Conservation (phyloP, 306 rosid species). For the barrel medic (Medicago truncatula) region DNA sequence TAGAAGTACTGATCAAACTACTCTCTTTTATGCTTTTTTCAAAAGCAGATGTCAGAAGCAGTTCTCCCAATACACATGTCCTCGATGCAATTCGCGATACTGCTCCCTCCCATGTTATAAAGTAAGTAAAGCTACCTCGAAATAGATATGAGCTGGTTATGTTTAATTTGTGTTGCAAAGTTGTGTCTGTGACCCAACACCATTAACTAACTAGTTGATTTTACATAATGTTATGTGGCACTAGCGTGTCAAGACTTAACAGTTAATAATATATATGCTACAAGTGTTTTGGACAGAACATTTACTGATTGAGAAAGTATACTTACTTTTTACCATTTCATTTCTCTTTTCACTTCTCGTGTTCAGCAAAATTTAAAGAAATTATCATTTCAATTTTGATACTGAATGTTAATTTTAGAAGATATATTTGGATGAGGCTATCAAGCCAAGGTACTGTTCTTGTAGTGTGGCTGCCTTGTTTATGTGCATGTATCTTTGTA, state of each 20-base stretch:
- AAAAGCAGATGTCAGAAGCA: slow-evolving; percentile 84
- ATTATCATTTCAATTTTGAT: slow-evolving; percentile 21
- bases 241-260: slow-evolving; percentile 14
- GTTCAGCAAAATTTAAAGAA: slow-evolving; percentile 14
- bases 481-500: slow-evolving; percentile 12
- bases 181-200: slow-evolving; percentile 2
- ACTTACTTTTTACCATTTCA: slow-evolving; percentile 25
- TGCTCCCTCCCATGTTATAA: slow-evolving; percentile 90
- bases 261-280: background rate
- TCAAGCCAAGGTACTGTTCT: background rate
- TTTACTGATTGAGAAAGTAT: slow-evolving; percentile 3
- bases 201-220: background rate
- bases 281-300: slow-evolving; percentile 12
- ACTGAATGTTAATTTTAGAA: background rate
- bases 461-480: slow-evolving; percentile 3
- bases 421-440: slow-evolving; percentile 7
- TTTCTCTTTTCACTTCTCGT: background rate
- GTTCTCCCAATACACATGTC: slow-evolving; percentile 91
- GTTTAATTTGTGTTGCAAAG: slow-evolving; percentile 26
- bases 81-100: slow-evolving; percentile 90
- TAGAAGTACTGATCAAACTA: slow-evolving; percentile 13
- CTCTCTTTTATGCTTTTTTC: background rate
- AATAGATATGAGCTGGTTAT: slow-evolving; percentile 22
- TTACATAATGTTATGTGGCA: slow-evolving; percentile 6
- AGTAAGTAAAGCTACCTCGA: slow-evolving; percentile 46